Conservation (phyloP, 1,284 basidiomycete species). For the Ustilago trichophora region DNA sequence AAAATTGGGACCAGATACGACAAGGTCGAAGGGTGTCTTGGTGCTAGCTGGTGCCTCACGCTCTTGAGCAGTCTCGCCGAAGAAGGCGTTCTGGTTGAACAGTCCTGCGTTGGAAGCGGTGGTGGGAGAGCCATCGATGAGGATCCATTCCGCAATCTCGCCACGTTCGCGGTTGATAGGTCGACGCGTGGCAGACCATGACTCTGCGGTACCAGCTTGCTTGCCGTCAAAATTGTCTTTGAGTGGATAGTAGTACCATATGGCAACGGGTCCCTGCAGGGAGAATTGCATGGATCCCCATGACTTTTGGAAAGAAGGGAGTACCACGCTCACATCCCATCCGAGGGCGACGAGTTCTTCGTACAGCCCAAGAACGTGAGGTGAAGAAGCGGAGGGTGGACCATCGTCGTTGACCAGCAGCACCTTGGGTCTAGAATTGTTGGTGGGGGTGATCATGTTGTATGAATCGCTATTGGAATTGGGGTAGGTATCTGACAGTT, state of each 20-base stretch:
- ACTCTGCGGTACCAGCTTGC: constrained; percentile 36
- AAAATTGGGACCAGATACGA: constrained; percentile 64
- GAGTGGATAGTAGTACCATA: constrained; percentile 66
- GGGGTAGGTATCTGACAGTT: constrained; percentile 24
- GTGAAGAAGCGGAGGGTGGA: constrained; percentile 57
- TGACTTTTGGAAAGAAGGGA: constrained; percentile 58
- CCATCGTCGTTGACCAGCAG: constrained; percentile 65
- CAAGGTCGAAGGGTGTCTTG: constrained; percentile 52
- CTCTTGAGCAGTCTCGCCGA: constrained; percentile 18
- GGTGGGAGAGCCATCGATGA: constrained; percentile 63
- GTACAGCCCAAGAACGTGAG: constrained; percentile 61
- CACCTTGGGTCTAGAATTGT: constrained; percentile 28
- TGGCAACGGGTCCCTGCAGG: constrained; percentile 41
- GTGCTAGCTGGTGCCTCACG: constrained; percentile 18
- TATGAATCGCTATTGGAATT: not conserved
- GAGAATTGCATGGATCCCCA: constrained; percentile 63
- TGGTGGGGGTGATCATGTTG: not conserved
- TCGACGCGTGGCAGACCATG: constrained; percentile 58
- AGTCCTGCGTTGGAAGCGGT: constrained; percentile 63
- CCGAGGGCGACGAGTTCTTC: constrained; percentile 45
- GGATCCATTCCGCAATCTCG: constrained; percentile 63
- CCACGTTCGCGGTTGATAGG: constrained; percentile 47
- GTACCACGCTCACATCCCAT: constrained; percentile 62
- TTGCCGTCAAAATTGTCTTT: constrained; percentile 49
- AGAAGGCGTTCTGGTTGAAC: constrained; percentile 53